These are phyloP conservation scores for Pseudogymnoascus sp. DNA, from an alignment of 2,329 filamentous ascomycete genomes.

Conservation along the genomic window DNA sequence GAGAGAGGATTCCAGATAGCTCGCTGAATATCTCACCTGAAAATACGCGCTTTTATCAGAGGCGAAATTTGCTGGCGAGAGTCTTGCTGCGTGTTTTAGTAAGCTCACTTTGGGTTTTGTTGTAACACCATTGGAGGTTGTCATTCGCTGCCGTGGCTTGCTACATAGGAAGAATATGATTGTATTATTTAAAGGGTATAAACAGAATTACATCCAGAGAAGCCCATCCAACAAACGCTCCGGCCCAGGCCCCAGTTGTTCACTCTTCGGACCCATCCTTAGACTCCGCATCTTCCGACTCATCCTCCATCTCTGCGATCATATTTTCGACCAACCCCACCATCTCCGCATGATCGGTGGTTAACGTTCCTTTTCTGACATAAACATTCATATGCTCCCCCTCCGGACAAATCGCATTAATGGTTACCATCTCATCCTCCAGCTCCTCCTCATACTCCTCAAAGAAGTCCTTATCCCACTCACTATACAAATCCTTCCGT, in stretches of 20 bases:
- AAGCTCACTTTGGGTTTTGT: not conserved
- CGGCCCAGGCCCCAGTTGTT: too few relatives aligned
- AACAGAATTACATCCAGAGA: not conserved
- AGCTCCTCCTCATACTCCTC: not conserved
- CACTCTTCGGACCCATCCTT: not conserved
- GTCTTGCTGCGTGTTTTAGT: not conserved
- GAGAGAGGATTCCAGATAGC: not conserved
- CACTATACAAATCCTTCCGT: not conserved
- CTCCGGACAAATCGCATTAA: not conserved
- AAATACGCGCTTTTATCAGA: not conserved
- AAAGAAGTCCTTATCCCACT: not conserved
- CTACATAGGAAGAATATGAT: not conserved
- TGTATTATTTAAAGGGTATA: not conserved
- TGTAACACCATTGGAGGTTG: not conserved
- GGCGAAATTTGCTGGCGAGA: not conserved
- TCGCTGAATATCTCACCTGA: not conserved
- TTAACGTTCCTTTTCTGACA: conserved; percentile 1
- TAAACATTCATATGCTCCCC: conserved; percentile 1
- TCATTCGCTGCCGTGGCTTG: not conserved
- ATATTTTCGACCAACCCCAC: conserved; percentile 29
- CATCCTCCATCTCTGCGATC: conserved; percentile 15
- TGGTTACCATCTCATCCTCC: not conserved
- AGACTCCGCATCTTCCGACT: conserved; percentile 32
- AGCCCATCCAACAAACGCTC: not conserved
- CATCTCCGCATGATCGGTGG: conserved; percentile 18